Base-by-base conservation (phyloP, 441 rosid genomes). In the Populus hybrid region DNA sequence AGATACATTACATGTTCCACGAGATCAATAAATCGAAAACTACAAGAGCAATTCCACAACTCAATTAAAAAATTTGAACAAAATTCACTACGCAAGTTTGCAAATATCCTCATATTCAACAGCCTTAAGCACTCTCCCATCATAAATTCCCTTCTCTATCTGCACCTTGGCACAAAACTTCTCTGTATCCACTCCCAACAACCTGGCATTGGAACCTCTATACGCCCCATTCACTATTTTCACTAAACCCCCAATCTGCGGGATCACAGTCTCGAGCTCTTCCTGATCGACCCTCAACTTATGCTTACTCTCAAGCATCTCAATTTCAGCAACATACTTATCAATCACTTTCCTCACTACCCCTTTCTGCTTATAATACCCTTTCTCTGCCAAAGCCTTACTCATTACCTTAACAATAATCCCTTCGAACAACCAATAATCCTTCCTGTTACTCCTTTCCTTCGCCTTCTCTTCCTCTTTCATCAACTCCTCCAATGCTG, bases 221-320 rank as follows among this genome's bases (percentile, higher is more conserved):
- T 95, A 95, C 0, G 97, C 99, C 0, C 99, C 99, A 29, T 95
- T 95, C 42, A 94, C 97, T 24, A 95, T 87, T 90, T 84, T 91
- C 77, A 95, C 93, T 64, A 84, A 53, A 33, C 95, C 88, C 72
- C 97, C 97, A 38, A 90, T 89, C 73, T 95, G 98, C 0, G 97
- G 99, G 78, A 94, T 89, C 80, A 94, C 99, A 0, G 97, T 95
- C 88, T 95, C 98, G 11, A 95, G 92, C 90, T 95, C 99, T 77
- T 90, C 95, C 79, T 94, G 99, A 81, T 95, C 98, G 78, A 95
- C 95, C 78, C 97, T 86, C 84, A 95, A 74, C 33, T 84, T 84
- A 72, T 95, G 97, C 84, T 94, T 94, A 71, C 82, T 89, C 76
- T 91, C 94, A 18, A 92, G 83, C 93, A 94, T 94, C 83, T 91